phyloP scores from a whole-genome alignment of 2,329 filamentous ascomycete species.

The Trichoderma gracile region DNA sequence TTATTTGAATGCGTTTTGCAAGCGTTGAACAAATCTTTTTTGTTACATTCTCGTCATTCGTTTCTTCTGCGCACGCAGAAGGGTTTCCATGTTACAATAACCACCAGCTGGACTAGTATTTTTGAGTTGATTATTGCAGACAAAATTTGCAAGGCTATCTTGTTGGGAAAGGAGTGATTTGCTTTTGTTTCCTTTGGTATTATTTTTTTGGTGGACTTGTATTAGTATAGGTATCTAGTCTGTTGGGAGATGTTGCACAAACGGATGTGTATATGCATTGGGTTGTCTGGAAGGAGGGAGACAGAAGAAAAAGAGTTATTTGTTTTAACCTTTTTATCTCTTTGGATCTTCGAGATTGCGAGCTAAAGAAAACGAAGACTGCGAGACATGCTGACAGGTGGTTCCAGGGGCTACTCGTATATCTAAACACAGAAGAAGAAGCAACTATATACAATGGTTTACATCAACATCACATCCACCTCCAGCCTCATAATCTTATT shows the following conservation, averaged over 20 bases:
- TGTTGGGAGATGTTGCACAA: conserved; percentile 1
- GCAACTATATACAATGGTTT: neutral
- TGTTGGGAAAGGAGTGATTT: neutral
- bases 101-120: conserved; percentile 22
- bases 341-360: neutral
- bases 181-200: neutral
- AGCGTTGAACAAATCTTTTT: neutral
- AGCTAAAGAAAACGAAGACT: conserved; percentile 5
- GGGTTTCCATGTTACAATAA: conserved; percentile 4
- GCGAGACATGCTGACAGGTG: neutral
- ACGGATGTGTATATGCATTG: conserved; percentile 6
- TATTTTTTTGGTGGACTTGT: neutral
- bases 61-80: conserved; percentile 4
- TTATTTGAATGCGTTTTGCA: conserved; percentile 16
- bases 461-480: neutral
- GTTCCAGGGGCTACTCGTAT: too few relatives aligned
- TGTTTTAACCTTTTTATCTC: neutral
- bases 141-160: neutral
- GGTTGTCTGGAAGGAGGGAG: neutral
- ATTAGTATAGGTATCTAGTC: conserved; percentile 21
- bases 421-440: neutral
- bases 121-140: conserved; percentile 14
- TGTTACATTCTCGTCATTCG: conserved; percentile 16
- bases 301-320: neutral
- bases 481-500: neutral